Evolutionary conservation across 208 protist genomes (phyloP).

Genomic region (Naegleria lovaniensis): DNA sequence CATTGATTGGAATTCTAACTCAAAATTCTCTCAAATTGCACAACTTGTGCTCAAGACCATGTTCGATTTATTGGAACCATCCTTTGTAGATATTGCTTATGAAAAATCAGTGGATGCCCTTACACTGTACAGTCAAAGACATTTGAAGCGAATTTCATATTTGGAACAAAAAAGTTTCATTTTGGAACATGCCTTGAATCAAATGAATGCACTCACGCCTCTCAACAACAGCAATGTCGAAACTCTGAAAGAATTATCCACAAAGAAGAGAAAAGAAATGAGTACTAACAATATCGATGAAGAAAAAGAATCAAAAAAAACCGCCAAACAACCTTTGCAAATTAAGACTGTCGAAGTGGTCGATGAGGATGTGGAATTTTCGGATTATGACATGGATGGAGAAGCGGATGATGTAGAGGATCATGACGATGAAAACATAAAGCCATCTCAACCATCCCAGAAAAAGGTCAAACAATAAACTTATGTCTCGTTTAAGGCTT

Average conservation of each 20-base stretch:
- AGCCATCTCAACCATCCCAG: not conserved
- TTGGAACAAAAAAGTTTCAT: not conserved
- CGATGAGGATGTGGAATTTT: not conserved
- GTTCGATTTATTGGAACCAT: not conserved
- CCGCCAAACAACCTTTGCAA: not conserved
- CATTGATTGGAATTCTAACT: slow-evolving; percentile 29
- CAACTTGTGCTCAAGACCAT: not conserved
- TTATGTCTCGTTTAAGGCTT: too few species aligned
- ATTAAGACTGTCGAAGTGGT: not conserved
- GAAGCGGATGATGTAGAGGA: not conserved
- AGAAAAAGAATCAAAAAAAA: not conserved
- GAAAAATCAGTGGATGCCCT: slow-evolving; percentile 20
- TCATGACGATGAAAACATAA: not conserved
- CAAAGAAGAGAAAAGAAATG: not conserved
- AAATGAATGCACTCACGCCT: not conserved
- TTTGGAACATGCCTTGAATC: not conserved
- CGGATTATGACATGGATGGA: too few species aligned
- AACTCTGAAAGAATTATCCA: not conserved
- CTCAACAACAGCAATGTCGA: not conserved
- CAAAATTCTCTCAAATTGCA: slow-evolving; percentile 1
- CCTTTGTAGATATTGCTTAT: slow-evolving; percentile 2
- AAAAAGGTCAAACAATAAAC: not conserved
- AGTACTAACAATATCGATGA: not conserved
- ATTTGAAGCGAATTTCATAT: slow-evolving; percentile 1
- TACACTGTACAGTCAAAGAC: not conserved